phyloP scores from a whole-genome alignment of 352 stramenopile genomes.

The Globisporangium yorkense region DNA sequence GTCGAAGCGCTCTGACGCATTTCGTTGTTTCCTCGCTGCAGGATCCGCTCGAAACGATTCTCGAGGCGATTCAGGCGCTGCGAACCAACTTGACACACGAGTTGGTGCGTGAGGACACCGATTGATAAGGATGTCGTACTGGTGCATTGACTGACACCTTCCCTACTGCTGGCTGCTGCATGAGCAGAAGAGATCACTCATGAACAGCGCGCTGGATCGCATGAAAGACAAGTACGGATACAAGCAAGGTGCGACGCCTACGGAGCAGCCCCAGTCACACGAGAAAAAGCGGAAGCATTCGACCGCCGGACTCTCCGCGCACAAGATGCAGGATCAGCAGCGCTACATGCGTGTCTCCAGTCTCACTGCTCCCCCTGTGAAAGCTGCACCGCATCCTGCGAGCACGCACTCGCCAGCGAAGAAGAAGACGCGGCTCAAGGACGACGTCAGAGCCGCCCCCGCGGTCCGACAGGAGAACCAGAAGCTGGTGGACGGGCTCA shows the following conservation, averaged over 20 bases:
- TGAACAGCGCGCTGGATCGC: constrained; percentile 34
- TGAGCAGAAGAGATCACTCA: constrained; percentile 20
- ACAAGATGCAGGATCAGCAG: constrained; percentile 12
- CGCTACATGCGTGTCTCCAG: constrained; percentile 6
- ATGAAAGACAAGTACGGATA: constrained; percentile 28
- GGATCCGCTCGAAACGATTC: constrained; percentile 38
- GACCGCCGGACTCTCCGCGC: background rate
- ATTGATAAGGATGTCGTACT: background rate
- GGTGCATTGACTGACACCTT: background rate
- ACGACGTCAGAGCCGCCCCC: constrained; percentile 33
- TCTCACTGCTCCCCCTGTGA: background rate
- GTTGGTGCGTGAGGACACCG: constrained; percentile 17
- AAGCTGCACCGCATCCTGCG: no score
- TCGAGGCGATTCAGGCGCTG: constrained; percentile 34
- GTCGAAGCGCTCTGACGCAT: background rate
- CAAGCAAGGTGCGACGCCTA: constrained; percentile 8
- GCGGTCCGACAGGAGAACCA: constrained; percentile 44
- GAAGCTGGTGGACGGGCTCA: constrained; percentile 46
- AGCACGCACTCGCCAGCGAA: constrained; percentile 19
- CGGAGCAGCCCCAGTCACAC: background rate
- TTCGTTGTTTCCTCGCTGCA: background rate
- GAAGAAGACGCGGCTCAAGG: constrained; percentile 32
- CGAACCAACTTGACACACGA: constrained; percentile 28
- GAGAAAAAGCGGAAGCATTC: constrained; percentile 1
- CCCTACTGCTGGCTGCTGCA: background rate